Evolutionary conservation across 2,329 filamentous ascomycete species (phyloP).

Genomic region (Lasiodiplodia theobromae): DNA sequence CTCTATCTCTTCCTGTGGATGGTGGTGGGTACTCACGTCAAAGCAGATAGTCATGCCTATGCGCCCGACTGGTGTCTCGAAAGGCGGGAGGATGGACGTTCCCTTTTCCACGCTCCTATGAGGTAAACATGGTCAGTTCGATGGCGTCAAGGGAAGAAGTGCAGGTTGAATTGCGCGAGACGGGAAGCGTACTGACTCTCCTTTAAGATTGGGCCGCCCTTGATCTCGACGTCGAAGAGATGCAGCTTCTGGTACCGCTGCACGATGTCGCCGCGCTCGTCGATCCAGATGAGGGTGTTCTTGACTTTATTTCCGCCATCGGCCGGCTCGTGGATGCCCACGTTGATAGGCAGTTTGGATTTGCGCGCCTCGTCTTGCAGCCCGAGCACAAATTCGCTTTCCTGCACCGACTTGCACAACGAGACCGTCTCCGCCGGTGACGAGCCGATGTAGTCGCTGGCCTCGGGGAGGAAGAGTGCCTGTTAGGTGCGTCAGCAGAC

Average conservation of each 20-base stretch:
- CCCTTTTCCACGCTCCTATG: slow-evolving; percentile 71
- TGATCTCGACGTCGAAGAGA: slow-evolving; percentile 77
- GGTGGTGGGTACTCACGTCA: slow-evolving; percentile 60
- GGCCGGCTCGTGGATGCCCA: slow-evolving; percentile 83
- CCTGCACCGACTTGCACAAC: slow-evolving; percentile 71
- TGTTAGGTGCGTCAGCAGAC: slow-evolving; percentile 40
- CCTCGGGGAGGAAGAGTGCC: slow-evolving; percentile 91
- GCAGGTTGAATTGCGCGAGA: background rate
- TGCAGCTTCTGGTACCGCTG: slow-evolving; percentile 87
- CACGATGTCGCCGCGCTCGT: slow-evolving; percentile 63
- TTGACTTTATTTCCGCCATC: slow-evolving; percentile 60
- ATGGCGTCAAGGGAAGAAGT: background rate
- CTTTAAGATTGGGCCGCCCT: slow-evolving; percentile 63
- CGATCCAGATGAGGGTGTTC: slow-evolving; percentile 73
- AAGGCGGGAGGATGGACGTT: slow-evolving; percentile 68
- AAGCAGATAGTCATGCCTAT: slow-evolving; percentile 89
- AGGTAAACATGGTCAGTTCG: background rate
- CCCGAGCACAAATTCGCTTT: slow-evolving; percentile 77
- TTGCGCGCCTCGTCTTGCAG: slow-evolving; percentile 72
- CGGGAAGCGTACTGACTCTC: slow-evolving; percentile 60
- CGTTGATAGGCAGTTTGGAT: slow-evolving; percentile 75
- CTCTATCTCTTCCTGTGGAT: background rate
- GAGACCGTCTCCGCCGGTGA: slow-evolving; percentile 72
- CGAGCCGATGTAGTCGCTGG: slow-evolving; percentile 83
- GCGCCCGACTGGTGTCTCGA: slow-evolving; percentile 74